These are phyloP conservation scores for Umbelopsis sp. DNA, from an alignment of 371 early-diverging fungal species.

Conservation along the genomic window DNA sequence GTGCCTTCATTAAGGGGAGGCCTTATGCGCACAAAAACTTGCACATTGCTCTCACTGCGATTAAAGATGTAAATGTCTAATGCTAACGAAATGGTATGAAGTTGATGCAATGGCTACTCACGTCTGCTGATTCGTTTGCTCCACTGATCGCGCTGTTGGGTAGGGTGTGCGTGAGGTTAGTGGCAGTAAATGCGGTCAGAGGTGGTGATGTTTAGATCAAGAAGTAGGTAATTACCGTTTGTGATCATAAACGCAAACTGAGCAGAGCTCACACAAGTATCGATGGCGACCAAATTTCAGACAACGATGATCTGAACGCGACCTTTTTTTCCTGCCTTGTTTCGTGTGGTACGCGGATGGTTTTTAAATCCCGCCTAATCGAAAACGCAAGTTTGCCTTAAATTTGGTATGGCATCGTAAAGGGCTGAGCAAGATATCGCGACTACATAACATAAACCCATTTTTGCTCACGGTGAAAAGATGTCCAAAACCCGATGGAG, in stretches of 20 bases:
- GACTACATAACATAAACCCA: no score
- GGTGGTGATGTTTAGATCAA: no score
- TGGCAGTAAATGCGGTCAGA: not conserved
- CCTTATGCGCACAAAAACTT: constrained; percentile 16
- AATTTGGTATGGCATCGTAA: no score
- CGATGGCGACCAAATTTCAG: not conserved
- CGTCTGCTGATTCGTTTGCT: constrained; percentile 17
- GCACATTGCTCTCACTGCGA: constrained; percentile 12
- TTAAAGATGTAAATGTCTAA: constrained; percentile 27
- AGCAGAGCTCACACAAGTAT: constrained; percentile 15
- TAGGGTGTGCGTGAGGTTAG: not conserved
- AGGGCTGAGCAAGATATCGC: no score
- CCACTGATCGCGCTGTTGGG: not conserved
- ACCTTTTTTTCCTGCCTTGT: constrained; percentile 7
- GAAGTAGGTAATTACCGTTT: not conserved
- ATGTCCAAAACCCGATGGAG: no score
- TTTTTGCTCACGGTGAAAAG: no score
- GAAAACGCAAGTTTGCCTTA: not conserved
- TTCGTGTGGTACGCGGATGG: not conserved
- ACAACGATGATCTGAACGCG: constrained; percentile 5
- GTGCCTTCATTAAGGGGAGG: not conserved
- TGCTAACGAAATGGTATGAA: constrained; percentile 9
- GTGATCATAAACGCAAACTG: constrained; percentile 18
- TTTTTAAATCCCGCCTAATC: not conserved
- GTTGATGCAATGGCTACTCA: not conserved